Conservation (phyloP, 176 grass and related monocot species). For the Aegilops bicornis region DNA sequence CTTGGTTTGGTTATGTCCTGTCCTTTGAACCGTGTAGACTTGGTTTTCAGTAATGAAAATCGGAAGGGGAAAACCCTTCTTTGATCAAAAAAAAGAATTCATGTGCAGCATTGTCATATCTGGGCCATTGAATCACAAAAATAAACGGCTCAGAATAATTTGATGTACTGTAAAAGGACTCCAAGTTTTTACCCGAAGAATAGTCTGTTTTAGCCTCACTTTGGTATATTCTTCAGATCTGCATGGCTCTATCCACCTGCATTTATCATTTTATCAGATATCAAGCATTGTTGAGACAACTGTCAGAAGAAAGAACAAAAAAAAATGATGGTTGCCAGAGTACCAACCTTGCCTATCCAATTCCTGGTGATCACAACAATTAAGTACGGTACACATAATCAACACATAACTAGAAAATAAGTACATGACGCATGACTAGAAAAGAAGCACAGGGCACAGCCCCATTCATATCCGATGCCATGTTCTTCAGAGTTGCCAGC, state of each 20-base stretch:
- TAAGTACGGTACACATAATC: conserved; percentile 4
- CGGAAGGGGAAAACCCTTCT: no score
- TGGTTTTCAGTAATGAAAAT: no score
- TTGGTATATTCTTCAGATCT: conserved; percentile 79
- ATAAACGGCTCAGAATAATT: conserved; percentile 32
- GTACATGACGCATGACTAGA: not conserved
- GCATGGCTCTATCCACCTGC: conserved; percentile 77
- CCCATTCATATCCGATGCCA: conserved; percentile 97
- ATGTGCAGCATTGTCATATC: no score
- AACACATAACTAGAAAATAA: conserved; percentile 14
- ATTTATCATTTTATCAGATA: conserved; percentile 1
- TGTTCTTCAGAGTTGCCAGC: conserved; percentile 76
- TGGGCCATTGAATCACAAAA: no score
- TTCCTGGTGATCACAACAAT: conserved; percentile 55
- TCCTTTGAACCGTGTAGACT: no score
- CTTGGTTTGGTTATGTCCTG: no score
- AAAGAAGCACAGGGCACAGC: conserved; percentile 18
- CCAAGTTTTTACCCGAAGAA: conserved; percentile 45
- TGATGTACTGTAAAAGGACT: no score
- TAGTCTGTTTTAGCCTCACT: conserved; percentile 73
- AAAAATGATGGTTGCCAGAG: not conserved
- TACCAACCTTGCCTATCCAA: conserved; percentile 87
- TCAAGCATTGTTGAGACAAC: not conserved
- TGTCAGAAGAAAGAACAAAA: not conserved
- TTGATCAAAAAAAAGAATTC: no score